Conservation (phyloP, 768 basidiomycete genomes). For the Serendipita sp. region DNA sequence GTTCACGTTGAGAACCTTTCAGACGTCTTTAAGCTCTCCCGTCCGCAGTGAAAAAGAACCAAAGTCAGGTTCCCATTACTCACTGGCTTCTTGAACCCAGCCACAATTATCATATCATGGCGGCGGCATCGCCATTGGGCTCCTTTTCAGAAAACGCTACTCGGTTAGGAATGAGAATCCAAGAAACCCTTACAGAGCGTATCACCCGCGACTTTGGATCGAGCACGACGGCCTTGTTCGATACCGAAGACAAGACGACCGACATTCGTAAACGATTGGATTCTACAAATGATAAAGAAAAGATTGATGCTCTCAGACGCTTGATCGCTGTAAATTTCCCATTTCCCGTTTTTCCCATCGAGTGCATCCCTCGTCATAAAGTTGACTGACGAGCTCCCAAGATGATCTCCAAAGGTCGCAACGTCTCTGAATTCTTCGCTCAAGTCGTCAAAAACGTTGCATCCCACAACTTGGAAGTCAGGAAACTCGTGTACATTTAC, state of each 20-base stretch:
- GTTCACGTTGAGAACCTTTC: too few relatives aligned
- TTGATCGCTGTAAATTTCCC: slow-evolving; percentile 64
- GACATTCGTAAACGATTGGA: slow-evolving; percentile 80
- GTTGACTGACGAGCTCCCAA: too few relatives aligned
- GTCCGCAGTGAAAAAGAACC: too few relatives aligned
- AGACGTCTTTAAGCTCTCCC: too few relatives aligned
- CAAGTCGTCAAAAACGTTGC: slow-evolving; percentile 96
- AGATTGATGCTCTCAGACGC: slow-evolving; percentile 88
- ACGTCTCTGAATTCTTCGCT: slow-evolving; percentile 87
- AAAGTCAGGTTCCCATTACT: too few relatives aligned
- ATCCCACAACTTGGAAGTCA: slow-evolving; percentile 78
- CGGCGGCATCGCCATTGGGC: slow-evolving; percentile 12
- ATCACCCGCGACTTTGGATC: slow-evolving; percentile 27
- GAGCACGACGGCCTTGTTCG: slow-evolving; percentile 26
- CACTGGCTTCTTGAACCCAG: too few relatives aligned
- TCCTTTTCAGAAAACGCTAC: slow-evolving; percentile 66
- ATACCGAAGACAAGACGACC: slow-evolving; percentile 65
- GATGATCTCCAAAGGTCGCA: slow-evolving; percentile 86
- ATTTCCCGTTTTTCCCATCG: background rate
- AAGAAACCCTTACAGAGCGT: slow-evolving; percentile 68
- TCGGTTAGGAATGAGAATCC: slow-evolving; percentile 64
- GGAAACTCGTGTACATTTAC: slow-evolving; percentile 97
- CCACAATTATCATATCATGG: too few relatives aligned
- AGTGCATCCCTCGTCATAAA: background rate
- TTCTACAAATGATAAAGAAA: slow-evolving; percentile 74